phyloP scores from a whole-genome alignment of 768 basidiomycete genomes.

The Piloderma croceum region DNA sequence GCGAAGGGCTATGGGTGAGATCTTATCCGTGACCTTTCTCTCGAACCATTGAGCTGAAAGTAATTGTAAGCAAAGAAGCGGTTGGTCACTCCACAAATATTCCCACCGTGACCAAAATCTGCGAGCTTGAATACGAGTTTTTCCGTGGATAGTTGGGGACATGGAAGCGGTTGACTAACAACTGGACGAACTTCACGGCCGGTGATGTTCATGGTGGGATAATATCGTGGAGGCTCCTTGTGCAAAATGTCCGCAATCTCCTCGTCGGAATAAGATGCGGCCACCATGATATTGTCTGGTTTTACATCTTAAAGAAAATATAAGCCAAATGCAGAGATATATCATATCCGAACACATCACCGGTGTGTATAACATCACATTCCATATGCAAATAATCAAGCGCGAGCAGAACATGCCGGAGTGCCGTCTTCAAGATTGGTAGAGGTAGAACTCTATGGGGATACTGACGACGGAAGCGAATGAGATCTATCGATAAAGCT shows the following conservation, averaged over 20 bases:
- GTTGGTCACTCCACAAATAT: not conserved
- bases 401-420: constrained; percentile 46
- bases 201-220: constrained; percentile 18
- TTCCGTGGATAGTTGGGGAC: constrained; percentile 18
- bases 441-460: too few species aligned
- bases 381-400: constrained; percentile 54
- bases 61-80: constrained; percentile 2
- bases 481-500: too few species aligned
- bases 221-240: constrained; percentile 14
- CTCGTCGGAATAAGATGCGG: constrained; percentile 4
- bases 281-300: constrained; percentile 24
- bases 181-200: constrained; percentile 20
- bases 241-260: constrained; percentile 13
- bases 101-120: constrained; percentile 24
- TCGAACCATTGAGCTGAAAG: constrained; percentile 13
- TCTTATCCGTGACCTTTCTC: constrained; percentile 7
- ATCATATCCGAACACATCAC: too few species aligned
- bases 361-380: too few species aligned
- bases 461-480: too few species aligned
- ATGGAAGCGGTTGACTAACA: constrained; percentile 24
- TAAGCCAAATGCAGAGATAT: too few species aligned
- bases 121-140: constrained; percentile 21
- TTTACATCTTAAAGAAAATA: too few species aligned
- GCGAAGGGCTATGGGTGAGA: constrained; percentile 20
- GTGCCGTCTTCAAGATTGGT: too few species aligned